A percentile compares a stretch with the other conserved stretches of the same genome.
phyloP scores from a whole-genome alignment of 306 rosid species.

The Glycyrrhiza uralensis region DNA sequence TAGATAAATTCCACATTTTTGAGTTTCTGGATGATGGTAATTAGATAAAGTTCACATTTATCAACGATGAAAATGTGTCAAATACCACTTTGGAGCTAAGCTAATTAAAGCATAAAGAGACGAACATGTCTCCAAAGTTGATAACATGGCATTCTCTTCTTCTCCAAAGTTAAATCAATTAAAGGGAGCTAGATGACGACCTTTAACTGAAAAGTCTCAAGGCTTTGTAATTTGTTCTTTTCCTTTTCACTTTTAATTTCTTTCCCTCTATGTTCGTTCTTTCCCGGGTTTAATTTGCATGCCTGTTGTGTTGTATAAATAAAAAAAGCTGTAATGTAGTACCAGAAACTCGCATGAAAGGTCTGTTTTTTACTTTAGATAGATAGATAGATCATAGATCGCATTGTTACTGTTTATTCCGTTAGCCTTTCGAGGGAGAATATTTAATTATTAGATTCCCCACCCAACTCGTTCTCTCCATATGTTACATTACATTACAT shows the following conservation, averaged over 20 bases:
- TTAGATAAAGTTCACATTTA: background rate
- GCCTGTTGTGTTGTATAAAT: constrained; percentile 4
- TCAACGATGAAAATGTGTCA: background rate
- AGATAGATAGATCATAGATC: constrained; percentile 19
- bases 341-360: constrained; percentile 34
- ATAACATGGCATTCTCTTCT: constrained; percentile 4
- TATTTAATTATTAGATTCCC: constrained; percentile 39
- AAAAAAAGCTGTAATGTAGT: constrained; percentile 22
- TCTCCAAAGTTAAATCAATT: background rate
- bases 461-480: background rate
- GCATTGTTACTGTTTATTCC: constrained; percentile 24
- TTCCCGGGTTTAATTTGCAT: constrained; percentile 3
- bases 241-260: too few relatives aligned
- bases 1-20: background rate
- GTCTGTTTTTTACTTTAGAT: constrained; percentile 29
- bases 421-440: constrained; percentile 3
- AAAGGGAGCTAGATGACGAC: constrained; percentile 7
- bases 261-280: background rate
- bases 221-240: constrained; percentile 22
- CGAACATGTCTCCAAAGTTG: constrained; percentile 19
- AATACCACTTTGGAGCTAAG: background rate
- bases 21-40: background rate
- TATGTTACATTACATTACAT: background rate
- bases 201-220: constrained; percentile 30
- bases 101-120: background rate